Conservation (phyloP, 805 yeast species). For the Lipomyces chichibuensis region DNA sequence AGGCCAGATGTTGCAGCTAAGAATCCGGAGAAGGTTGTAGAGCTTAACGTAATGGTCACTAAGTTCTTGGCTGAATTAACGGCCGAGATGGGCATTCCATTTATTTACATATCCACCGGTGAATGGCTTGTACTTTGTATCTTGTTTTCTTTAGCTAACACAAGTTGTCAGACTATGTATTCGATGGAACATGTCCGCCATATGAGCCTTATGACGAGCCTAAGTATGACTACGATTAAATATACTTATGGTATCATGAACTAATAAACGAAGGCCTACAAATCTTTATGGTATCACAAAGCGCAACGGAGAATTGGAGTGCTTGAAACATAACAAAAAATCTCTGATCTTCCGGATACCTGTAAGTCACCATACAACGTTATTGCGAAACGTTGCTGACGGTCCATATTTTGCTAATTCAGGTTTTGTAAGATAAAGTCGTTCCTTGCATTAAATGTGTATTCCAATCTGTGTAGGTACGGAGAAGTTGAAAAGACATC, state of each 20-base stretch:
- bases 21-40: constrained; percentile 15
- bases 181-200: constrained; percentile 30
- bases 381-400: background rate
- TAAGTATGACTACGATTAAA: constrained; percentile 11
- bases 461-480: constrained; percentile 4
- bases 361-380: constrained; percentile 5
- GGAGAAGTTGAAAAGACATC: constrained; percentile 16
- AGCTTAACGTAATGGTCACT: constrained; percentile 22
- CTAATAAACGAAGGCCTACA: constrained; percentile 22
- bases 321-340: constrained; percentile 5
- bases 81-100: constrained; percentile 20
- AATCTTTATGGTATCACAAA: constrained; percentile 29
- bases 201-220: constrained; percentile 31
- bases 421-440: constrained; percentile 11
- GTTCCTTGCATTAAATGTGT: background rate
- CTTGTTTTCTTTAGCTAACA: background rate
- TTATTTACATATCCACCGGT: constrained; percentile 33
- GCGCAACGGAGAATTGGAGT: constrained; percentile 23
- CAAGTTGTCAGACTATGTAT: constrained; percentile 27
- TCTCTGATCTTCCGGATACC: constrained; percentile 27
- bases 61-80: constrained; percentile 21
- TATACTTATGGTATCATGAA: background rate
- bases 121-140: background rate
- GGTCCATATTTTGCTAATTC: constrained; percentile 1
- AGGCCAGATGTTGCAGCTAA: constrained; percentile 24